Conservation (phyloP, 306 rosid genomes). For the Carpinus fangiana region DNA sequence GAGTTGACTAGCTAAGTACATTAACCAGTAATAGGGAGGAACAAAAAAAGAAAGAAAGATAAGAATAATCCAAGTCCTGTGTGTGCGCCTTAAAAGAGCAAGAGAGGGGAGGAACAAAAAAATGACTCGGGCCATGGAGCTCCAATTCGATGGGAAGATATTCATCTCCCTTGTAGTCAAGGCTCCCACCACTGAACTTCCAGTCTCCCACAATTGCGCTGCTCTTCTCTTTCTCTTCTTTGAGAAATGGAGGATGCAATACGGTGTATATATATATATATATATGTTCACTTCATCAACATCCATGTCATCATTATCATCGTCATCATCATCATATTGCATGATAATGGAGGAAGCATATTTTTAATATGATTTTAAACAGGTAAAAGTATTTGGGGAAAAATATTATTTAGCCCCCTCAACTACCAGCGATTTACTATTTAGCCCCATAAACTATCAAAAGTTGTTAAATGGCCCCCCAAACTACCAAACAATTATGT, state of each 20-base stretch:
- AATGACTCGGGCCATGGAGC: constrained; percentile 6
- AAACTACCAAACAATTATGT: no score
- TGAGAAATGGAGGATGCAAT: constrained; percentile 36
- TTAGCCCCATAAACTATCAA: no score
- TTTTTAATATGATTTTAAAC: background rate
- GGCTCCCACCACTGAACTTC: constrained; percentile 6
- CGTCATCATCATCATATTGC: background rate
- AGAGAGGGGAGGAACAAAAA: background rate
- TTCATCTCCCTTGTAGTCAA: constrained; percentile 9
- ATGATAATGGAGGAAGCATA: background rate
- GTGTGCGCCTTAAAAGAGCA: background rate
- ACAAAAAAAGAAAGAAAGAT: no score
- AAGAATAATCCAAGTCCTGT: no score
- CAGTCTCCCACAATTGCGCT: constrained; percentile 28
- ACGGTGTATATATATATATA: constrained; percentile 19
- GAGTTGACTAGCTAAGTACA: no score
- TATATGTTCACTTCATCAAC: no score
- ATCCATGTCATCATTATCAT: no score
- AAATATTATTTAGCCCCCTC: no score
- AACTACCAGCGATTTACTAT: no score
- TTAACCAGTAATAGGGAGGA: no score
- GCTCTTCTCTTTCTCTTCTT: constrained; percentile 38
- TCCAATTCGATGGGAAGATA: constrained; percentile 24
- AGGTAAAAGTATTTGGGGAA: constrained; percentile 40
- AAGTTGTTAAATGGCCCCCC: no score